phyloP scores from a whole-genome alignment of 306 rosid species.

The Cyclanthera cordifolia region DNA sequence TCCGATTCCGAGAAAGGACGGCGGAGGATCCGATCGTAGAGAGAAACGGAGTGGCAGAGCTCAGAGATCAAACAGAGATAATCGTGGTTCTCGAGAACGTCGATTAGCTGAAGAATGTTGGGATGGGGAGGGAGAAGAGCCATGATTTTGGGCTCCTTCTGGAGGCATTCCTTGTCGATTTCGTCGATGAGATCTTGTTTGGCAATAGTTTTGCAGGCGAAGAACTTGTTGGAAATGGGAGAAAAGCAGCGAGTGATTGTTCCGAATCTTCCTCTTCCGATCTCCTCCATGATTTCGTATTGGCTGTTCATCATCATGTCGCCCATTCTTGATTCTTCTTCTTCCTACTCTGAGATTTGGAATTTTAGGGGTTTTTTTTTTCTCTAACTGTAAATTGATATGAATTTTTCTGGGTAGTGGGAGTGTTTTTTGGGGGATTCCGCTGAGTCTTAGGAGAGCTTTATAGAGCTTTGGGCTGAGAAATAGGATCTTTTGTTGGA shows the following conservation, averaged over 20 bases:
- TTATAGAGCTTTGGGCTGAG: background rate
- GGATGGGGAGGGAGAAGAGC: conserved; percentile 50
- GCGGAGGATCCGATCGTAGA: conserved; percentile 48
- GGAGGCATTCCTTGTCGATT: conserved; percentile 50
- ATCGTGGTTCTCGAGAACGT: conserved; percentile 38
- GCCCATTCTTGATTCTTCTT: conserved; percentile 26
- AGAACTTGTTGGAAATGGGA: conserved; percentile 17
- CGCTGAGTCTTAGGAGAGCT: background rate
- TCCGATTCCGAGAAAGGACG: conserved; percentile 33
- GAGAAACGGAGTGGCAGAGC: conserved; percentile 45
- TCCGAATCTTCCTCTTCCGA: conserved; percentile 71
- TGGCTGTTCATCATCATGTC: conserved; percentile 28
- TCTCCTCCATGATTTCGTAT: conserved; percentile 51
- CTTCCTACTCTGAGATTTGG: background rate
- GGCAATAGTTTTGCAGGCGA: conserved; percentile 57
- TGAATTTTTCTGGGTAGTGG: background rate
- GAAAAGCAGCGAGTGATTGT: conserved; percentile 47
- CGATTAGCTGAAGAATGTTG: conserved; percentile 37
- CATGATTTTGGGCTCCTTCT: conserved; percentile 63
- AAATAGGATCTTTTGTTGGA: conserved; percentile 13
- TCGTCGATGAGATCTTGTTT: conserved; percentile 40
- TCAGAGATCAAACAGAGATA: conserved; percentile 36
- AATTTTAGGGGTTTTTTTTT: background rate
- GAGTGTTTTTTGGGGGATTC: background rate
- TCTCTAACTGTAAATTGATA: background rate